phyloP scores from a whole-genome alignment of 2,329 filamentous ascomycete species.

The Nigrospora oryzae region DNA sequence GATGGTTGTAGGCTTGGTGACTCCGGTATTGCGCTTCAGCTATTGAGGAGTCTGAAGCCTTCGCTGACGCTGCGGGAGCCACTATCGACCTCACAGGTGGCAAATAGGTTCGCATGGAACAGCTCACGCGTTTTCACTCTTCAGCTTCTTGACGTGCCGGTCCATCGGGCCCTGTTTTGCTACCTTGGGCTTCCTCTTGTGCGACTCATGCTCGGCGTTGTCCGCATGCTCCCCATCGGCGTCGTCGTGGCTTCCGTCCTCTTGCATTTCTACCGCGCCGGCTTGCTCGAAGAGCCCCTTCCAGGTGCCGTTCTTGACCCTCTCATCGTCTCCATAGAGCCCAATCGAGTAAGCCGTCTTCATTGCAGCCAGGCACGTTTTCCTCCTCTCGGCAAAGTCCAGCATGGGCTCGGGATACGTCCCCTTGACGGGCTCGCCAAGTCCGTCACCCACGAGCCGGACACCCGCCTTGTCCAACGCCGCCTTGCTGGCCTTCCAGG shows the following conservation, averaged over 20 bases:
- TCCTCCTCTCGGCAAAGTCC: constrained; percentile 57
- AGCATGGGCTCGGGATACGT: constrained; percentile 72
- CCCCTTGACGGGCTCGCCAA: constrained; percentile 29
- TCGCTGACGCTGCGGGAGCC: too few species aligned
- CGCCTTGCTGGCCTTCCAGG: constrained; percentile 61
- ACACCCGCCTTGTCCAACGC: constrained; percentile 65
- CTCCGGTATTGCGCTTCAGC: too few species aligned
- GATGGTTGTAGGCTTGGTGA: too few species aligned
- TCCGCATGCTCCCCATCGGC: constrained; percentile 22
- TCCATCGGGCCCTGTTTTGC: constrained; percentile 5
- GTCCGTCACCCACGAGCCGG: constrained; percentile 39
- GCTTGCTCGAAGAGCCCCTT: constrained; percentile 33
- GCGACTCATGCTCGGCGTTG: constrained; percentile 9
- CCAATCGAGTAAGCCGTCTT: constrained; percentile 61
- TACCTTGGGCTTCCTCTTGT: constrained; percentile 21
- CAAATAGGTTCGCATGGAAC: background rate
- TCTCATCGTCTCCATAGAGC: constrained; percentile 54
- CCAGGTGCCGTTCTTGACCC: constrained; percentile 53
- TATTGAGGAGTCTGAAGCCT: too few species aligned
- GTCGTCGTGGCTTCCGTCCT: constrained; percentile 20
- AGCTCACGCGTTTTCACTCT: background rate
- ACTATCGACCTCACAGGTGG: too few species aligned
- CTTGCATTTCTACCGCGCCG: constrained; percentile 26
- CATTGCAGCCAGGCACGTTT: constrained; percentile 57
- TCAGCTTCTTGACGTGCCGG: constrained; percentile 1